These are phyloP conservation scores for Capsella rubella DNA, from an alignment of 441 rosid genomes.

Conservation along the genomic window DNA sequence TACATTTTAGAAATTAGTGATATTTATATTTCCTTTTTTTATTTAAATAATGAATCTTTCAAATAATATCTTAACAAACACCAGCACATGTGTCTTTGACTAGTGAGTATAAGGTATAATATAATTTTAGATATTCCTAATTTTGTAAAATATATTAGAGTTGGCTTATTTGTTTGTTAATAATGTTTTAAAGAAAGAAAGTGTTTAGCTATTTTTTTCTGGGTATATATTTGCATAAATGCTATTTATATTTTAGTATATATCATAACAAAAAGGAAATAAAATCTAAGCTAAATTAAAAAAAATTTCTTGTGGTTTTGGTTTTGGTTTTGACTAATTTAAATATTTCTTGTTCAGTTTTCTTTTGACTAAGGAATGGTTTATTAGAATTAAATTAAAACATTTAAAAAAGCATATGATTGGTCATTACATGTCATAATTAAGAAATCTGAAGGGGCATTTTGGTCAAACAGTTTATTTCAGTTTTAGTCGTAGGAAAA, in stretches of 20 bases:
- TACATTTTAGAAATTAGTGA: neutral
- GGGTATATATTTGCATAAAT: slow-evolving; percentile 13
- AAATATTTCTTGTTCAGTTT: neutral
- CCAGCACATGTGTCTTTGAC: slow-evolving; percentile 36
- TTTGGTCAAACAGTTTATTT: neutral
- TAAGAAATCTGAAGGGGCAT: slow-evolving; percentile 7
- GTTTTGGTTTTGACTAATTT: slow-evolving; percentile 15
- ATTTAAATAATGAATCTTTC: no score
- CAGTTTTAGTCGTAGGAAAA: slow-evolving; percentile 1
- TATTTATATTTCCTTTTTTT: no score
- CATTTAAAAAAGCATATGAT: neutral
- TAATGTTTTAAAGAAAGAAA: slow-evolving; percentile 7
- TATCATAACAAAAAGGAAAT: slow-evolving; percentile 6
- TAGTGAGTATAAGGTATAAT: slow-evolving; percentile 1
- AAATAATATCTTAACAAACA: slow-evolving; percentile 33
- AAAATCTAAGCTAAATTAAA: slow-evolving; percentile 24
- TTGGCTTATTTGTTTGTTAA: neutral
- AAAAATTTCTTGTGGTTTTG: neutral
- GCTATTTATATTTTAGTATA: slow-evolving; percentile 5
- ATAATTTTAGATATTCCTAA: slow-evolving; percentile 7
- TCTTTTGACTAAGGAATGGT: slow-evolving; percentile 13
- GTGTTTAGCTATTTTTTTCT: slow-evolving; percentile 1
- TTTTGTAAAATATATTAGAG: neutral
- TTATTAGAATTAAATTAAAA: neutral
- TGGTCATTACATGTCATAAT: slow-evolving; percentile 13